These are phyloP conservation scores for Flagelloscypha sp. DNA, from an alignment of 768 basidiomycete species.

Conservation along the genomic window DNA sequence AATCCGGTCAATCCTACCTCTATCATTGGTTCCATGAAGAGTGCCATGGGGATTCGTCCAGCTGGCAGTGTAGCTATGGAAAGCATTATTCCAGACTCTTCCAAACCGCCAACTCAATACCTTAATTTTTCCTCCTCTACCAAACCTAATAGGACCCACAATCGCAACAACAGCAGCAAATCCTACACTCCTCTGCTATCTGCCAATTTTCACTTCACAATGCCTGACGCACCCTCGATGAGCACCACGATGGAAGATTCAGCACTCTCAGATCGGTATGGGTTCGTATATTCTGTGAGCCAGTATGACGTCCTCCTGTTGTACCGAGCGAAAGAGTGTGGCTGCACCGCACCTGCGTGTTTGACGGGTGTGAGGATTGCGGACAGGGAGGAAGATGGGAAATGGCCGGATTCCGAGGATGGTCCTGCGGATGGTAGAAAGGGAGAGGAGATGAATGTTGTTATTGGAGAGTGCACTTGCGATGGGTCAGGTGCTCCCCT, in stretches of 20 bases:
- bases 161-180: too few relatives aligned
- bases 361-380: constrained; percentile 84
- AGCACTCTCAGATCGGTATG: constrained; percentile 77
- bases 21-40: too few relatives aligned
- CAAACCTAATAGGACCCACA: too few relatives aligned
- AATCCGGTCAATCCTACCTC: too few relatives aligned
- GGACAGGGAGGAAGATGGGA: constrained; percentile 71
- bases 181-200: constrained; percentile 68
- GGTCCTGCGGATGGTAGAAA: constrained; percentile 22
- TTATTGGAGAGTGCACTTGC: constrained; percentile 38
- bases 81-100: constrained; percentile 70
- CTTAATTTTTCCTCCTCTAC: too few relatives aligned
- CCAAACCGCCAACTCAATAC: constrained; percentile 81
- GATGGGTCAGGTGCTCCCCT: constrained; percentile 20
- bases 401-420: constrained; percentile 64
- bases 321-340: constrained; percentile 61
- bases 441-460: constrained; percentile 33
- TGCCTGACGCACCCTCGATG: constrained; percentile 52
- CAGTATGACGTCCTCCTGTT: constrained; percentile 76
- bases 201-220: constrained; percentile 65
- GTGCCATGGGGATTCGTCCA: too few relatives aligned
- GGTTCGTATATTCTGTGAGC: constrained; percentile 84
- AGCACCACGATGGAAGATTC: constrained; percentile 44
- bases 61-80: constrained; percentile 79
- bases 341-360: constrained; percentile 73